Evolutionary conservation across 1,139 yeast species (phyloP).

Genomic region (Pichia sp.): DNA sequence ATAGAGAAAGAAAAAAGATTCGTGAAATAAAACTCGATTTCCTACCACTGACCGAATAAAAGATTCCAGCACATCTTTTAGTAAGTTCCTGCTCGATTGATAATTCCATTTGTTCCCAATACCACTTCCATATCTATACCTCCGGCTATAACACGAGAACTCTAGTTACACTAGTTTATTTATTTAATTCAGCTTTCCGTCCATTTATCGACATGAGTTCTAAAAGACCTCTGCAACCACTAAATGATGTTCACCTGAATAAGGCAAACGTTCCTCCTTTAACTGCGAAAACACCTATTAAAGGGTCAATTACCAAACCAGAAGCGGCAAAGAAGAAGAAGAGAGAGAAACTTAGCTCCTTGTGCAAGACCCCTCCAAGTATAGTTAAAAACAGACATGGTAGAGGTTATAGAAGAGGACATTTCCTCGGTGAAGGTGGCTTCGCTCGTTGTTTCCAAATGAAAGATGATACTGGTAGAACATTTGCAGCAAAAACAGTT

Average conservation of each 20-base stretch:
- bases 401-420: slow-evolving; percentile 85
- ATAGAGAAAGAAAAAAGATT: background rate
- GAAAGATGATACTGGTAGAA: slow-evolving; percentile 76
- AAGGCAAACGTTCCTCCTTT: slow-evolving; percentile 24
- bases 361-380: slow-evolving; percentile 94
- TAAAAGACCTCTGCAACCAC: slow-evolving; percentile 32
- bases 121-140: background rate
- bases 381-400: slow-evolving; percentile 84
- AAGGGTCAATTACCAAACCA: slow-evolving; percentile 30
- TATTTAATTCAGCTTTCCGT: background rate
- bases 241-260: slow-evolving; percentile 32
- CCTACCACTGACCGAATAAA: background rate
- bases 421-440: slow-evolving; percentile 95
- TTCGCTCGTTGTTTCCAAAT: slow-evolving; percentile 98
- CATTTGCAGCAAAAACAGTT: slow-evolving; percentile 95
- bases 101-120: background rate
- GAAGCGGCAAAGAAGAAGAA: slow-evolving; percentile 47
- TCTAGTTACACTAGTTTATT: background rate
- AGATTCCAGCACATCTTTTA: background rate
- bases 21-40: background rate
- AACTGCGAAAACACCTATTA: slow-evolving; percentile 29
- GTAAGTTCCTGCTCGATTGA: background rate
- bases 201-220: slow-evolving; percentile 16
- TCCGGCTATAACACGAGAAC: background rate
- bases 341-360: slow-evolving; percentile 79